Evolutionary conservation across 2,329 filamentous ascomycete genomes (phyloP).

Genomic region (Sporothrix phasma): DNA sequence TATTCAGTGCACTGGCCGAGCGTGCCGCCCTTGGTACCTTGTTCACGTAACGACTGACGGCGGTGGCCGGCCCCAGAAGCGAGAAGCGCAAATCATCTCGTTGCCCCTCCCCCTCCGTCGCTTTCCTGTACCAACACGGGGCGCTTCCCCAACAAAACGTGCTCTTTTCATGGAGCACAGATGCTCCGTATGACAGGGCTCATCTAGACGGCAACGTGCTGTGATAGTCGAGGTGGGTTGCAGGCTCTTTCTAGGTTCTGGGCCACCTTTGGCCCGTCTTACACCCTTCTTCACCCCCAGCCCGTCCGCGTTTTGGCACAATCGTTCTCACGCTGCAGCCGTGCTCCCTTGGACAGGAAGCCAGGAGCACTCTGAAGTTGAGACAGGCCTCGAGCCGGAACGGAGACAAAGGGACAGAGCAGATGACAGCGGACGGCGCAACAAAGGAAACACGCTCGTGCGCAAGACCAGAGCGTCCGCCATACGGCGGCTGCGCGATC

Average conservation of each 20-base stretch:
- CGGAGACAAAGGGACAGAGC: not conserved
- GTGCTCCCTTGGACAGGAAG: not conserved
- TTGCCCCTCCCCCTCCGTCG: not conserved
- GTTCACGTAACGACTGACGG: not conserved
- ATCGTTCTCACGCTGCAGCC: not conserved
- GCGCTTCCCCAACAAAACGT: too few relatives aligned
- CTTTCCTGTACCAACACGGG: not conserved
- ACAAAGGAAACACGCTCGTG: not conserved
- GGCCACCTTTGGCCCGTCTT: too few relatives aligned
- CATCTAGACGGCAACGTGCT: too few relatives aligned
- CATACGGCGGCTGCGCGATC: constrained; percentile 1
- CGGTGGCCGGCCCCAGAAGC: not conserved
- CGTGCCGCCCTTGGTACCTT: not conserved
- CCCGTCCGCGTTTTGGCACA: too few relatives aligned
- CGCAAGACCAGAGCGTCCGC: not conserved
- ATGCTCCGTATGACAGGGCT: too few relatives aligned
- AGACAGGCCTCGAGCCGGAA: not conserved
- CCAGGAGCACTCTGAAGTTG: not conserved
- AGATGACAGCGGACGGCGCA: not conserved
- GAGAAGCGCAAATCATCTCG: not conserved
- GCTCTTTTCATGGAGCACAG: too few relatives aligned
- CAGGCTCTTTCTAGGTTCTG: too few relatives aligned
- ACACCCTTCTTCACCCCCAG: not conserved
- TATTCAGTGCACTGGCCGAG: not conserved
- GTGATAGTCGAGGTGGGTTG: too few relatives aligned